A percentile compares a stretch with the other conserved stretches of the same genome.
Evolutionary conservation across 495 filamentous ascomycete species (phyloP).

Genomic region (Aspergillus egyptiacus): DNA sequence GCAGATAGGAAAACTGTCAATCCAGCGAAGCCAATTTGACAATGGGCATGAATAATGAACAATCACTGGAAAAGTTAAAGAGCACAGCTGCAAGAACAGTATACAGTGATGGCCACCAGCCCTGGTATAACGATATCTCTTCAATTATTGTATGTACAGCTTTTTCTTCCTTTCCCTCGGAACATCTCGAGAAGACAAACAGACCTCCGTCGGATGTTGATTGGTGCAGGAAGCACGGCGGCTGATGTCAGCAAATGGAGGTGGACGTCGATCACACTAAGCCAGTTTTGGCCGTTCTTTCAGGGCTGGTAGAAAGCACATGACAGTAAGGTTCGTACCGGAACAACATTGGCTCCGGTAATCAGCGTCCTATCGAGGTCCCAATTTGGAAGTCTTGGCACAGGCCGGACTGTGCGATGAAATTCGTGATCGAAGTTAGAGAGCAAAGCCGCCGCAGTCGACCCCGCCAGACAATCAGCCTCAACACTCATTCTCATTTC

Average conservation of each 20-base stretch:
- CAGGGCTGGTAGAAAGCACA: constrained; percentile 30
- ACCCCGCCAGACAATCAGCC: constrained; percentile 36
- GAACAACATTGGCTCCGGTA: constrained; percentile 23
- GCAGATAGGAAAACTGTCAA: constrained; percentile 15
- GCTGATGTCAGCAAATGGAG: constrained; percentile 9
- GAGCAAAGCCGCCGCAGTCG: constrained; percentile 31
- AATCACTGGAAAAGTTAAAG: background rate
- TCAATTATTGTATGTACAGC: too few relatives aligned
- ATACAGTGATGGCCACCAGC: background rate
- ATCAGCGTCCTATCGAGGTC: constrained; percentile 13
- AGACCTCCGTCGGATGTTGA: background rate
- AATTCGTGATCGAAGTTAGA: constrained; percentile 41
- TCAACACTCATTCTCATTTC: constrained; percentile 18
- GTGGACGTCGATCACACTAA: background rate
- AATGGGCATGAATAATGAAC: constrained; percentile 5
- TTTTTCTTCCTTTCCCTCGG: background rate
- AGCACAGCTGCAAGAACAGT: background rate
- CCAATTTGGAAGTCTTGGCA: constrained; percentile 36
- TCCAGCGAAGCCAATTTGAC: constrained; percentile 3
- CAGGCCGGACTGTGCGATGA: constrained; percentile 42
- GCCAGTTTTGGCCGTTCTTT: background rate
- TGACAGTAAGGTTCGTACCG: constrained; percentile 24
- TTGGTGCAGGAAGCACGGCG: constrained; percentile 9
- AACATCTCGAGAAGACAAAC: too few relatives aligned
- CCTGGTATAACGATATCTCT: too few relatives aligned